These are phyloP conservation scores for Dothiorella sarmentorum DNA, from an alignment of 2,329 filamentous ascomycete species.

Conservation along the genomic window DNA sequence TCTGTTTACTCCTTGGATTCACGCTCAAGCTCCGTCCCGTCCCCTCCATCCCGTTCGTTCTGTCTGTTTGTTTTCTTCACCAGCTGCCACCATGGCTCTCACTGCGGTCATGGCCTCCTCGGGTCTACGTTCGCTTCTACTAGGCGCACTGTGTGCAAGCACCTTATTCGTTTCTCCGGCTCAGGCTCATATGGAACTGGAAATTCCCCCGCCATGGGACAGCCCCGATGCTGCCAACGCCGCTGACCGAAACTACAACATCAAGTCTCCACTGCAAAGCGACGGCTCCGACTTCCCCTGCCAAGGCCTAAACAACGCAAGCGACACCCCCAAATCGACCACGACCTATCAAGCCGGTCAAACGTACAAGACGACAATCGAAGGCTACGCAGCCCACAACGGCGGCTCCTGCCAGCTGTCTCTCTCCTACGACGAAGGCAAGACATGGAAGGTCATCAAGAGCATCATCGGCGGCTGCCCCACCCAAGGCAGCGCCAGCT, in stretches of 20 bases:
- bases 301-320: conserved; percentile 56
- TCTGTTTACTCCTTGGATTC: background rate
- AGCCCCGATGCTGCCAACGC: conserved; percentile 46
- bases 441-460: conserved; percentile 66
- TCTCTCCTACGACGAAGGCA: conserved; percentile 68
- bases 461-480: conserved; percentile 60
- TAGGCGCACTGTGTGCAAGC: conserved; percentile 6
- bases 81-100: conserved; percentile 7
- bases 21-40: background rate
- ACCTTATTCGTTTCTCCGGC: background rate
- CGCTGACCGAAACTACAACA: conserved; percentile 63
- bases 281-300: conserved; percentile 69
- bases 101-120: background rate
- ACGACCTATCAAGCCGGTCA: conserved; percentile 62
- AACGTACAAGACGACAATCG: conserved; percentile 61
- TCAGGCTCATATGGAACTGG: conserved; percentile 55
- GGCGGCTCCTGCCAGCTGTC: conserved; percentile 76
- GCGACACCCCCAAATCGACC: conserved; percentile 48
- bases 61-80: background rate
- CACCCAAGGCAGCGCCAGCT: conserved; percentile 44
- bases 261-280: conserved; percentile 62
- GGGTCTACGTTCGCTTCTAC: conserved; percentile 7
- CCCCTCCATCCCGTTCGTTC: conserved; percentile 13
- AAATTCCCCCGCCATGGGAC: conserved; percentile 52
- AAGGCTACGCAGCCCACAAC: conserved; percentile 58